A percentile compares a stretch with the other conserved stretches of the same genome.
These are phyloP conservation scores for Skeletonema costatum DNA, from an alignment of 108 stramenopile genomes.

Conservation along the genomic window DNA sequence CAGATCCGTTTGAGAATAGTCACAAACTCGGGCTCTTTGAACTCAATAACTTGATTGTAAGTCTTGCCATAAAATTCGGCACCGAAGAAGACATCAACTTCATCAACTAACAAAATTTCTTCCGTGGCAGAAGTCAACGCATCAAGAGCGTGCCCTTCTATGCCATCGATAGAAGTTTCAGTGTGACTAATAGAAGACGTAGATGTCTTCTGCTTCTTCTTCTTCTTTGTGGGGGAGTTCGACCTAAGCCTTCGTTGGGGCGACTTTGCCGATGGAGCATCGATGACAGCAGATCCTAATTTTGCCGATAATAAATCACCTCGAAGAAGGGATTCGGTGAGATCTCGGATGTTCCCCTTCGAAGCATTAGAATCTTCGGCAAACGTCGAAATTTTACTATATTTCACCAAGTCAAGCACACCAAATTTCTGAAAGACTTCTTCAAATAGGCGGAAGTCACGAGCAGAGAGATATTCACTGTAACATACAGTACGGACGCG, in stretches of 20 bases:
- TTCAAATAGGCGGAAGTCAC: conserved; percentile 55
- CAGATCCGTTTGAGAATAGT: conserved; percentile 52
- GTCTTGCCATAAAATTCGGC: conserved; percentile 70
- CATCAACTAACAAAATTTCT: conserved; percentile 59
- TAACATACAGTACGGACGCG: conserved; percentile 65
- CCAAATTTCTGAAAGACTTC: conserved; percentile 55
- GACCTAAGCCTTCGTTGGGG: neutral
- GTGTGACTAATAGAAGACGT: neutral
- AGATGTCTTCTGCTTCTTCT: conserved; percentile 2
- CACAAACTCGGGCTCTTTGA: conserved; percentile 52
- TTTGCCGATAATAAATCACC: conserved; percentile 8
- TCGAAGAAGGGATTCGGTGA: conserved; percentile 50
- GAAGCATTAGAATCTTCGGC: conserved; percentile 59
- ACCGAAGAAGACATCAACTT: conserved; percentile 75
- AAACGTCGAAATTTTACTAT: conserved; percentile 63
- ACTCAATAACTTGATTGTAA: conserved; percentile 63
- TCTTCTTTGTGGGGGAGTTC: neutral
- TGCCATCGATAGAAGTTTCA: neutral
- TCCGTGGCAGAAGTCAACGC: neutral
- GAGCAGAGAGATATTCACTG: conserved; percentile 61
- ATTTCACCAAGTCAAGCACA: conserved; percentile 38
- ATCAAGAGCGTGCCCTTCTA: neutral
- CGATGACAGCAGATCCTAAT: neutral
- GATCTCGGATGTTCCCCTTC: conserved; percentile 57
- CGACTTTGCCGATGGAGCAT: conserved; percentile 2